phyloP scores from a whole-genome alignment of 345 rosid species.

The Sonneratia alba region DNA sequence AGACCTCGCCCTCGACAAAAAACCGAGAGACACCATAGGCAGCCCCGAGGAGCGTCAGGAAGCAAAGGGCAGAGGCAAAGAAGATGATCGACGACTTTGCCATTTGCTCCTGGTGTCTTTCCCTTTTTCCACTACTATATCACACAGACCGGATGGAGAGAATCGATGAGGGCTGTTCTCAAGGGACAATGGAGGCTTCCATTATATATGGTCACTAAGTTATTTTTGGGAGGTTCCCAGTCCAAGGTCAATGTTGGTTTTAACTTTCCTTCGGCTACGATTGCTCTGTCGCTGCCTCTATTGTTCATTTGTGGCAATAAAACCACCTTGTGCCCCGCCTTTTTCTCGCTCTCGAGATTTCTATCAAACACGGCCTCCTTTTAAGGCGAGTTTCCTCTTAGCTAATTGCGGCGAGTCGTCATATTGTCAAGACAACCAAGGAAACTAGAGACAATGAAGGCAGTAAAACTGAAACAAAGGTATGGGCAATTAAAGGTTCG shows the following conservation, averaged over 20 bases:
- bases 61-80: conserved; percentile 39
- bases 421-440: too few relatives aligned
- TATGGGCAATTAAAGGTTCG: too few relatives aligned
- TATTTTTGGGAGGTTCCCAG: conserved; percentile 5
- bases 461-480: too few relatives aligned
- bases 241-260: background rate
- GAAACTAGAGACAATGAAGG: too few relatives aligned
- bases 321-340: conserved; percentile 6
- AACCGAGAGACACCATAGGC: conserved; percentile 22
- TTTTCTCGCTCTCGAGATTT: background rate
- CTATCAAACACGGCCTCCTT: too few relatives aligned
- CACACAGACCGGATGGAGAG: conserved; percentile 3
- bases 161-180: background rate
- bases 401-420: too few relatives aligned
- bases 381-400: too few relatives aligned
- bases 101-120: conserved; percentile 18
- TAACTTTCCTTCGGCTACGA: background rate
- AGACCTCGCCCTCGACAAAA: conserved; percentile 44
- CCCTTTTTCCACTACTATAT: background rate
- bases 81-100: conserved; percentile 26
- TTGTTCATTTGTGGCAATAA: background rate
- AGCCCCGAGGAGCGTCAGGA: conserved; percentile 26
- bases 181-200: background rate
- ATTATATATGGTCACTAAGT: background rate
- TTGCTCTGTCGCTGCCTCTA: background rate